Conservation (phyloP, 2,329 filamentous ascomycete species). For the Stagonosporopsis chrysanthemi region DNA sequence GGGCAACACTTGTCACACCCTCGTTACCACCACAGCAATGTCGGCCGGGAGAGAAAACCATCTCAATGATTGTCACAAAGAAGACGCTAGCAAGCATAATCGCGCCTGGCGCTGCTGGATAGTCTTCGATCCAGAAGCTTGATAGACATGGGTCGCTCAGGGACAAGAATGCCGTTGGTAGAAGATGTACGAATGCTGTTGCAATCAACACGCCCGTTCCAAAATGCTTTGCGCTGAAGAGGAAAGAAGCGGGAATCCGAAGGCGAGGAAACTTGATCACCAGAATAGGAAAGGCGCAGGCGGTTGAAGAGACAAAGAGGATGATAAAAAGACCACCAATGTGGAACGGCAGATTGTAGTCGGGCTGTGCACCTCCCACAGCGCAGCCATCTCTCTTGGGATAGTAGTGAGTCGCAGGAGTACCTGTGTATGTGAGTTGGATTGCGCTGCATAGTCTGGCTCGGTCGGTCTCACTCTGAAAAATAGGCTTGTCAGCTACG, state of each 20-base stretch:
- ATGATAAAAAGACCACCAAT: slow-evolving; percentile 46
- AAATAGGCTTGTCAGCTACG: slow-evolving; percentile 10
- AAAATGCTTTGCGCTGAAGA: slow-evolving; percentile 64
- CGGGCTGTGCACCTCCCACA: slow-evolving; percentile 27
- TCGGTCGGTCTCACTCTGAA: slow-evolving; percentile 21
- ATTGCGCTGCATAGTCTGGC: background rate
- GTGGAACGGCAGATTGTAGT: slow-evolving; percentile 43
- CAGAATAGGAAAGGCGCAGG: slow-evolving; percentile 68
- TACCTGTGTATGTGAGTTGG: slow-evolving; percentile 11
- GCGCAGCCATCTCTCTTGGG: slow-evolving; percentile 33
- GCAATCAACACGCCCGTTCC: slow-evolving; percentile 82
- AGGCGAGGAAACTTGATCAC: slow-evolving; percentile 66
- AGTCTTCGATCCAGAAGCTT: slow-evolving; percentile 64
- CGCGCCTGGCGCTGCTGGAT: slow-evolving; percentile 67
- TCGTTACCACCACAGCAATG: slow-evolving; percentile 64
- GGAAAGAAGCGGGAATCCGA: slow-evolving; percentile 66
- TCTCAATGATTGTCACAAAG: slow-evolving; percentile 66
- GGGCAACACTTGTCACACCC: slow-evolving; percentile 36
- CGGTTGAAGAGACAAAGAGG: slow-evolving; percentile 47
- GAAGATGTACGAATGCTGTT: slow-evolving; percentile 80
- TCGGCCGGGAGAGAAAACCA: slow-evolving; percentile 65
- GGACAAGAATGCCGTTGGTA: slow-evolving; percentile 65
- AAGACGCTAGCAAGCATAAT: slow-evolving; percentile 70
- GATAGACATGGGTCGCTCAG: slow-evolving; percentile 59
- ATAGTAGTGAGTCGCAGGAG: slow-evolving; percentile 15